Evolutionary conservation across 2,329 filamentous ascomycete species (phyloP).

Genomic region (Alternaria hordeiaustralica): DNA sequence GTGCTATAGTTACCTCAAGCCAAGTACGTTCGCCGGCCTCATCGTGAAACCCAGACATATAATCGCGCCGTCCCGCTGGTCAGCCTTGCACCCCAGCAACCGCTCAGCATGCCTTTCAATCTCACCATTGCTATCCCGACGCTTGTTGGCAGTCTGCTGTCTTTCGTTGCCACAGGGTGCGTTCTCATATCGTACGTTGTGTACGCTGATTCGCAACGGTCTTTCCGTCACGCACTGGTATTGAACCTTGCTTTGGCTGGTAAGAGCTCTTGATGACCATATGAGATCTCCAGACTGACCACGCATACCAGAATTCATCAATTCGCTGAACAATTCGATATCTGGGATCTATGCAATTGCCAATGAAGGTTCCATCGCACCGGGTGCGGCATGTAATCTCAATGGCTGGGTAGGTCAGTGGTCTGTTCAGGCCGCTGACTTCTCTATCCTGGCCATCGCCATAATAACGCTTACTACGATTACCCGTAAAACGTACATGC

Average conservation of each 20-base stretch:
- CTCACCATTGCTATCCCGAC: slow-evolving; percentile 22
- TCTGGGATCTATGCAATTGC: slow-evolving; percentile 49
- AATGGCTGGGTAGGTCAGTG: slow-evolving; percentile 57
- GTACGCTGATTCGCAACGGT: slow-evolving; percentile 20
- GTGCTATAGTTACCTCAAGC: not conserved
- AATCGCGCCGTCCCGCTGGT: not conserved
- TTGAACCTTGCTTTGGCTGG: slow-evolving; percentile 32
- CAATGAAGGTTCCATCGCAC: slow-evolving; percentile 28
- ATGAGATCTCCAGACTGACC: not conserved
- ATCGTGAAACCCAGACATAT: not conserved
- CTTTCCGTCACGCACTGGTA: slow-evolving; percentile 32
- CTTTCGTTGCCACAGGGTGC: slow-evolving; percentile 21
- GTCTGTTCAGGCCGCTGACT: slow-evolving; percentile 45
- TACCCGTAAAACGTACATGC: slow-evolving; percentile 43
- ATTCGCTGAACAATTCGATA: slow-evolving; percentile 53
- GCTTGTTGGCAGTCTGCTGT: slow-evolving; percentile 30
- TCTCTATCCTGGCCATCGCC: slow-evolving; percentile 55
- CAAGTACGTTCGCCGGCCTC: not conserved
- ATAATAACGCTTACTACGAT: slow-evolving; percentile 53
- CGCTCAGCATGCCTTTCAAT: slow-evolving; percentile 4
- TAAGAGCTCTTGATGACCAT: not conserved
- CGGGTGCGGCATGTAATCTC: slow-evolving; percentile 47
- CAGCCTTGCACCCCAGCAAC: not conserved
- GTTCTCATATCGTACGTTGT: slow-evolving; percentile 27
- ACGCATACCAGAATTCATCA: slow-evolving; percentile 29